Percentiles rank a stretch among this genome's conserved stretches.
phyloP scores from a whole-genome alignment of 257 asterid genomes.

The Rubia yunnanensis region DNA sequence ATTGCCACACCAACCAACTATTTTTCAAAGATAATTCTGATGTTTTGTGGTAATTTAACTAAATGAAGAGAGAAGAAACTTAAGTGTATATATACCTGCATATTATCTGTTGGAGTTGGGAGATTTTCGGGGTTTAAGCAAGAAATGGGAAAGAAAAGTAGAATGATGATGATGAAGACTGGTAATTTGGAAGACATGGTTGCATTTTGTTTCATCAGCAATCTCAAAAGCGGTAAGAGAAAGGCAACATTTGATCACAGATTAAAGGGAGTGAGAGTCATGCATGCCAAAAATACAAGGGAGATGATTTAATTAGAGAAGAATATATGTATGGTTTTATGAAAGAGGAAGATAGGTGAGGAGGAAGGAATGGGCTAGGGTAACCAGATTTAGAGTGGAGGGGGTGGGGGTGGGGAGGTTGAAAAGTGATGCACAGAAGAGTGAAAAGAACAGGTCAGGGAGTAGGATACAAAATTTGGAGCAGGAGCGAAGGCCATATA shows the following conservation, averaged over 20 bases:
- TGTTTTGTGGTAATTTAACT: not conserved
- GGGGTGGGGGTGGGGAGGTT: constrained; percentile 3
- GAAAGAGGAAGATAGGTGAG: not conserved
- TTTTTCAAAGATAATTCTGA: no score
- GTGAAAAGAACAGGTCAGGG: constrained; percentile 65
- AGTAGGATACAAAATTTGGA: constrained; percentile 31
- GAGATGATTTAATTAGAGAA: not conserved
- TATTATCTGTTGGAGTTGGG: constrained; percentile 19
- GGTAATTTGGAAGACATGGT: constrained; percentile 38
- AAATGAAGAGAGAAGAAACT: not conserved
- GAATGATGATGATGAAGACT: constrained; percentile 22
- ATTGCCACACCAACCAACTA: no score
- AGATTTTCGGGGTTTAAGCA: constrained; percentile 20
- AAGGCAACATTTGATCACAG: not conserved
- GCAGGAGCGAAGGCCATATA: constrained; percentile 19
- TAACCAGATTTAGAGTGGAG: constrained; percentile 5
- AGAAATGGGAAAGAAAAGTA: constrained; percentile 26
- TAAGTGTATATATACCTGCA: constrained; percentile 9
- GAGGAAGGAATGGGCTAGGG: not conserved
- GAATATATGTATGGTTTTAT: not conserved
- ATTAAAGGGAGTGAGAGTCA: not conserved
- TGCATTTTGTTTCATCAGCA: constrained; percentile 35
- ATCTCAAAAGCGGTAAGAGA: not conserved
- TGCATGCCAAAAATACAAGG: not conserved
- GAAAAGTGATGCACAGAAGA: constrained; percentile 8